A percentile compares a stretch with the other conserved stretches of the same genome.
Conservation (phyloP, 2,329 filamentous ascomycete species). For the Calonectria multiphialidica region DNA sequence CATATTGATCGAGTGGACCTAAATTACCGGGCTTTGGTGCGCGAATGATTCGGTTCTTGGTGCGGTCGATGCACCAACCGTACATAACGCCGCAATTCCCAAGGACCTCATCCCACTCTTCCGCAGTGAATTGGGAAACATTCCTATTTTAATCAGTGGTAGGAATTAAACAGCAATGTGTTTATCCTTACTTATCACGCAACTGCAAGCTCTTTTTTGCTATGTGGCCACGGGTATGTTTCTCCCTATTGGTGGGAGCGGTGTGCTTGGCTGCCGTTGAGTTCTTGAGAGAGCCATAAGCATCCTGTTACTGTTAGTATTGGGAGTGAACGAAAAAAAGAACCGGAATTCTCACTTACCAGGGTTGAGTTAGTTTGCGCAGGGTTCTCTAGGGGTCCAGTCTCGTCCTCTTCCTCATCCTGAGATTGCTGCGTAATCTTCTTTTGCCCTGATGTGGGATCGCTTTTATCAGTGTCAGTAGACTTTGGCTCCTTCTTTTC, state of each 20-base stretch:
- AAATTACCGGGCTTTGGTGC: background rate
- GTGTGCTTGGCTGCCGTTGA: background rate
- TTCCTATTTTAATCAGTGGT: background rate
- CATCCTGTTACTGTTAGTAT: background rate
- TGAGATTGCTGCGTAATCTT: background rate
- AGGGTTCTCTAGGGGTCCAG: background rate
- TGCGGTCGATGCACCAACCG: background rate
- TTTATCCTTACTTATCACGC: background rate
- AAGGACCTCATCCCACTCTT: background rate
- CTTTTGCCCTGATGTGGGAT: background rate
- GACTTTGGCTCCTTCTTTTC: background rate
- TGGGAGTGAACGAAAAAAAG: background rate
- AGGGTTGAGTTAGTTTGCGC: background rate
- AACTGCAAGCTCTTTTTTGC: background rate
- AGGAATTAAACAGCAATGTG: background rate
- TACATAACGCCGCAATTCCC: background rate
- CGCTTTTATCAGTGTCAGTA: background rate
- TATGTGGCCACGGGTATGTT: background rate
- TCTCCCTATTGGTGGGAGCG: background rate
- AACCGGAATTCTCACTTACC: background rate
- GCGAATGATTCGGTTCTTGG: background rate
- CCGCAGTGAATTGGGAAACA: background rate
- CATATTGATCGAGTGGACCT: rapidly evolving
- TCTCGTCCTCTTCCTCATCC: background rate
- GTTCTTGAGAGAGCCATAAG: background rate